Base-by-base conservation (phyloP, 495 filamentous ascomycete genomes). In the Thozetella sp. region DNA sequence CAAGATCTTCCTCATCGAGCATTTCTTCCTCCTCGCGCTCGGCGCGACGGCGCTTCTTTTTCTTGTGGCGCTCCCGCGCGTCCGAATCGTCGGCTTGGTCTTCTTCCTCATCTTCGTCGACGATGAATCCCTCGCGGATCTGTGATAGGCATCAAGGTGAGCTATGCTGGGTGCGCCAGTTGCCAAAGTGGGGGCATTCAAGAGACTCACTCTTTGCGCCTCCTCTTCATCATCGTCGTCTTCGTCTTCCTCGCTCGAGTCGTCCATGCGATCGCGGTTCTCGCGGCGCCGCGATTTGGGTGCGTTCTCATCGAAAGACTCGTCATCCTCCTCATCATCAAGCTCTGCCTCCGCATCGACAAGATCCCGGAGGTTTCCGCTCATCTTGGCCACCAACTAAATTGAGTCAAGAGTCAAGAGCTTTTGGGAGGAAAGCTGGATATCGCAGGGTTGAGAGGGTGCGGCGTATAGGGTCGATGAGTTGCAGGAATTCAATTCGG, bases 221-320 rank as follows among this genome's bases (percentile, higher is more conserved):
- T 91, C 88, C 63, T 93, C 90, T 62, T 93, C 91, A 64, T 98
- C 95, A 27, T 99, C 93, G 59, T 97, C 93, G 25, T 97, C 95
- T 13, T 97, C 95, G 51, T 97, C 95, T 67, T 99, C 95, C 59
- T 97, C 94, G 62, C 91, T 96, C 22, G 92, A 96, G 74, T 97
- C 93, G 67, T 93, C 85, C 0, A 86, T 66, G 59, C 79, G 76
- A 60, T 80, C 74, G 26, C 69, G 68, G 53, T 67, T 70, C 40
- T 72, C 63, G 25, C 61, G 58, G 56, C 69, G 66, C n/a, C 75
- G 76, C 19, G 71, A 67, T 62, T 94, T 87, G 48, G 87, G 90
- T 25, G 86, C 88, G 54, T 93, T 92, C 61, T 95, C 94, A 66
- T 93, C 88, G 55, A 90, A 88, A 34, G 91, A 93, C 54, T 91